These are phyloP conservation scores for Rhizopus delemar DNA, from an alignment of 371 early-diverging fungal species.

Conservation along the genomic window DNA sequence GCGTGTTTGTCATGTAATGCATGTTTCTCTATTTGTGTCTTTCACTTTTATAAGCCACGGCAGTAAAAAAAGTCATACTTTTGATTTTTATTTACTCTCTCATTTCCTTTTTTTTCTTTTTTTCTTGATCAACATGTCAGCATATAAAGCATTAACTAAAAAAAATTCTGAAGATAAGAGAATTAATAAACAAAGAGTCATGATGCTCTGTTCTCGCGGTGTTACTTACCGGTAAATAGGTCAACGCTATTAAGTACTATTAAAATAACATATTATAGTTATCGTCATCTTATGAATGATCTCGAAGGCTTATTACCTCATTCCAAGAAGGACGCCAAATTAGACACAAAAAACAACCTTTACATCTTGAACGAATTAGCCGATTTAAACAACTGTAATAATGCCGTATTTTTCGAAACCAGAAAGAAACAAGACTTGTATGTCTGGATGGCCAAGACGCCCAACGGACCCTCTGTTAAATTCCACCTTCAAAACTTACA, in stretches of 20 bases:
- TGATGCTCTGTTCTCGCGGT: slow-evolving; percentile 89
- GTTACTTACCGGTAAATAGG: slow-evolving; percentile 74
- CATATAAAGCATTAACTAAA: slow-evolving; percentile 7
- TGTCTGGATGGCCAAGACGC: slow-evolving; percentile 94
- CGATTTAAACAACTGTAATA: slow-evolving; percentile 96
- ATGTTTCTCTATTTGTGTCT: no score
- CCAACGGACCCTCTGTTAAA: slow-evolving; percentile 93
- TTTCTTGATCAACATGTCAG: neutral
- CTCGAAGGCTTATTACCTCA: slow-evolving; percentile 88
- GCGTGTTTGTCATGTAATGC: no score
- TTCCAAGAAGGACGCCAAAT: slow-evolving; percentile 90
- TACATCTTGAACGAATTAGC: slow-evolving; percentile 92
- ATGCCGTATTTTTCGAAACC: slow-evolving; percentile 93
- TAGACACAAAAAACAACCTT: slow-evolving; percentile 90
- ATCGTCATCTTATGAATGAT: slow-evolving; percentile 90
- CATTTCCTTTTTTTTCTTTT: neutral
- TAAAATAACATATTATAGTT: slow-evolving; percentile 50
- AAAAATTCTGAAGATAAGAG: slow-evolving; percentile 43
- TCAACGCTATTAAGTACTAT: neutral
- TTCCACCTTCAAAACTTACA: slow-evolving; percentile 96
- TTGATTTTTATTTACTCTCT: neutral
- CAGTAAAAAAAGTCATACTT: neutral
- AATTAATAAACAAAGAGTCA: slow-evolving; percentile 86
- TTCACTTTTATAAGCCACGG: neutral
- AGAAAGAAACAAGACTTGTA: slow-evolving; percentile 92